phyloP scores from a whole-genome alignment of 192 early-diverging fungal genomes.

The Helicostylum pulchrum region DNA sequence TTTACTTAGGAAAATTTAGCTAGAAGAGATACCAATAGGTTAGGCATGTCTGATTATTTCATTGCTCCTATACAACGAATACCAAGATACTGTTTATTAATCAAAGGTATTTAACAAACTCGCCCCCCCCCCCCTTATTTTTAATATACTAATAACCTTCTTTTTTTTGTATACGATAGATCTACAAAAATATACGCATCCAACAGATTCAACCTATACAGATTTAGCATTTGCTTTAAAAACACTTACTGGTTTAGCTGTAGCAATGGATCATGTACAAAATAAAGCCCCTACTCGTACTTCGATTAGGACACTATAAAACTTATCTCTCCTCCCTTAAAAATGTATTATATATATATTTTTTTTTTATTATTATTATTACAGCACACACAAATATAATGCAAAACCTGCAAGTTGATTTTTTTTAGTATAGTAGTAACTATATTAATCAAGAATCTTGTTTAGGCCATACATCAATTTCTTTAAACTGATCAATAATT shows the following conservation, averaged over 20 bases:
- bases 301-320: neutral
- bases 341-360: neutral
- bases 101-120: too few species aligned
- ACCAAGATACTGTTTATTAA: slow-evolving; percentile 66
- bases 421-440: too few species aligned
- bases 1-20: slow-evolving; percentile 29
- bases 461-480: slow-evolving; percentile 79
- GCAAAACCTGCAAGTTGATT: neutral
- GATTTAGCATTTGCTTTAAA: slow-evolving; percentile 32
- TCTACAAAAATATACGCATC: slow-evolving; percentile 34
- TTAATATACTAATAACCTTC: neutral
- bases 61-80: slow-evolving; percentile 77
- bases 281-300: neutral
- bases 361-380: neutral
- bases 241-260: slow-evolving; percentile 23
- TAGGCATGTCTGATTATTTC: slow-evolving; percentile 65
- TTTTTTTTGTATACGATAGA: slow-evolving; percentile 11
- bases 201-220: slow-evolving; percentile 18
- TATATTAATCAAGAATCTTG: slow-evolving; percentile 6
- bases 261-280: slow-evolving; percentile 34
- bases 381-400: neutral
- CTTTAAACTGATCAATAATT: slow-evolving; percentile 80
- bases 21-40: slow-evolving; percentile 45
- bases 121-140: neutral
- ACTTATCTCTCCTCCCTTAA: neutral